phyloP scores from a whole-genome alignment of 2,329 filamentous ascomycete genomes.

The Thermoascus crustaceus region DNA sequence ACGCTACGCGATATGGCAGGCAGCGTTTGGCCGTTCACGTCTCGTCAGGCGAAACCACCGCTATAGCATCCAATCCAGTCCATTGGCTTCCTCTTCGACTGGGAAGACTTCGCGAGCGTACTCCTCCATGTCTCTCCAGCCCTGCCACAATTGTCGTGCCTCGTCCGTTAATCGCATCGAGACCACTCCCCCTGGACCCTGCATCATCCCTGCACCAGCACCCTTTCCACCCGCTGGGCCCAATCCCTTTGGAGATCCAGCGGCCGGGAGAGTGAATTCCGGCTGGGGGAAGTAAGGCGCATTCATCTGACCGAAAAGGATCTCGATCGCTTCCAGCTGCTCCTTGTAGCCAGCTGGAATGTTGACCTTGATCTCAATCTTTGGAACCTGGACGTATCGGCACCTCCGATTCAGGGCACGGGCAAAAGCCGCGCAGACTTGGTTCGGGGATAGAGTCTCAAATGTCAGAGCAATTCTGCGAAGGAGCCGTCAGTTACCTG shows the following conservation, averaged over 20 bases:
- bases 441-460: slow-evolving; percentile 72
- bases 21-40: no score
- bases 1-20: background rate
- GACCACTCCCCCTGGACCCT: slow-evolving; percentile 45
- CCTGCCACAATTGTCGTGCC: slow-evolving; percentile 81
- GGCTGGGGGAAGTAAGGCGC: slow-evolving; percentile 58
- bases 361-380: slow-evolving; percentile 73
- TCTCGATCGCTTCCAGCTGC: slow-evolving; percentile 63
- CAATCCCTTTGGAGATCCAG: slow-evolving; percentile 30
- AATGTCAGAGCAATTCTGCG: slow-evolving; percentile 78
- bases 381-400: slow-evolving; percentile 63
- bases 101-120: slow-evolving; percentile 93
- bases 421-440: slow-evolving; percentile 74
- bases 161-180: slow-evolving; percentile 64
- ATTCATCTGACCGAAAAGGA: slow-evolving; percentile 50
- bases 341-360: slow-evolving; percentile 82
- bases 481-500: slow-evolving; percentile 7
- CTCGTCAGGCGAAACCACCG: no score
- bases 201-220: slow-evolving; percentile 39
- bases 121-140: slow-evolving; percentile 81
- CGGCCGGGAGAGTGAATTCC: slow-evolving; percentile 40
- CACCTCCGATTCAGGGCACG: slow-evolving; percentile 71
- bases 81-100: slow-evolving; percentile 89
- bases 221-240: slow-evolving; percentile 32
- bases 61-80: slow-evolving; percentile 76